Base-by-base conservation (phyloP, 345 rosid species). In the Sonneratia alba region DNA sequence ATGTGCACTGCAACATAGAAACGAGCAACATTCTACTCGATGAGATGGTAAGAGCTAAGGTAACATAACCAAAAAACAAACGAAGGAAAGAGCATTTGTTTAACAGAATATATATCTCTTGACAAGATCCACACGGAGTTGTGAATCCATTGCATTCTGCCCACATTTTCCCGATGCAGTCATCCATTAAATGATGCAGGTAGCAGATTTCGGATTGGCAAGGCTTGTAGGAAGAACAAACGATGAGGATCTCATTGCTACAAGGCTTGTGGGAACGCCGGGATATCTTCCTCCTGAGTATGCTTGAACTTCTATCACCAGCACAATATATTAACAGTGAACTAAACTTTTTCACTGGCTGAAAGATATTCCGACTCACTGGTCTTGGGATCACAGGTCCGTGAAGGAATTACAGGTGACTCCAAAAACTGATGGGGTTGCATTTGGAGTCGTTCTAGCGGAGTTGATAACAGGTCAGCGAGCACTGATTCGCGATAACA, bases 251-350 rank as follows among this genome's bases (percentile, higher is more conserved):
- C 69, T 80, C 32, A 75, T 89, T 70, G 91, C 89, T 27, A 89
- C 91, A 0, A 76, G 78, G 37, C 77, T 89, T 11, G 91, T 89
- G 10, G 91, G 94, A 38, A 89, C 88, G 19, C 94, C 91, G 8
- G 91, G 91, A 73, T 89, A 89, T 70, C 88, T 87, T 56, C 87
- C 91, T 34, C 91, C 91, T 0, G 89, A 89, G 91, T 89, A 79
- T 74, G 77, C 74, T 19, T 36, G n/a, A 24, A 40, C 10, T 70
- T 27, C 5, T 15, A 8, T 1, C 27, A 24, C 37, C 34, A 47
- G 27, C 32, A 13, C 21, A 3, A 34, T n/a, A n/a, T 34, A 43
- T 47, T 53, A 4, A 19, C 9, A 53, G 59, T 18, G 22, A 53
- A 53, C 22, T 4, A 19, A 1, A 8, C 6, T 24, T 7, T 34